These are phyloP conservation scores for Rutstroemia sp. DNA, from an alignment of 2,329 filamentous ascomycete species.

Conservation along the genomic window DNA sequence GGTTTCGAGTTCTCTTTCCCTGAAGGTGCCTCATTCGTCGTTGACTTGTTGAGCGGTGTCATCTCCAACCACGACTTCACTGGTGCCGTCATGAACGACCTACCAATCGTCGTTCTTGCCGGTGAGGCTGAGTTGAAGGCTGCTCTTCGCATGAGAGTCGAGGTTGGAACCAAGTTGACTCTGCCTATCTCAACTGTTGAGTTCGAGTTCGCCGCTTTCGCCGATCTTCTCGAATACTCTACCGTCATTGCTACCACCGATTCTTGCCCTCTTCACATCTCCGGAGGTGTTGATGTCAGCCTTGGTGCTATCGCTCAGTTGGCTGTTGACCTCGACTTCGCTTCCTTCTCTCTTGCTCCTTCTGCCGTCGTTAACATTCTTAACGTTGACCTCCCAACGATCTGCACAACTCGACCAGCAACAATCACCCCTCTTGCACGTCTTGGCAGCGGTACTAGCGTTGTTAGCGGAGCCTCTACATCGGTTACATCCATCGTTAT, in stretches of 20 bases:
- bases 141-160: constrained; percentile 18
- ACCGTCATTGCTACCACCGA: constrained; percentile 11
- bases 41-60: constrained; percentile 19
- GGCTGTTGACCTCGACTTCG: constrained; percentile 17
- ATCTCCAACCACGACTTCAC: constrained; percentile 17
- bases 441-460: too few relatives aligned
- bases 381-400: background rate
- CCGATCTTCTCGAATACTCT: constrained; percentile 20
- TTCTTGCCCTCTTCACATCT: constrained; percentile 13
- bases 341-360: constrained; percentile 13
- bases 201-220: constrained; percentile 19
- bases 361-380: constrained; percentile 13
- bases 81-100: constrained; percentile 12
- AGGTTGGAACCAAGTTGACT: constrained; percentile 20
- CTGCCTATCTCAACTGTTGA: constrained; percentile 16
- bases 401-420: background rate
- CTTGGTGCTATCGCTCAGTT: constrained; percentile 19
- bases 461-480: background rate
- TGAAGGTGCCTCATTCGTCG: constrained; percentile 18
- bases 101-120: constrained; percentile 17
- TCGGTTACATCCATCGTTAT: background rate
- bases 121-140: constrained; percentile 19
- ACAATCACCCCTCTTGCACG: background rate
- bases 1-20: constrained; percentile 23
- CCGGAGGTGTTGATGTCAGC: constrained; percentile 15